Percentiles rank a stretch among this genome's conserved stretches.
phyloP scores from a whole-genome alignment of 2,329 filamentous ascomycete species.

The Trichoderma koningii region DNA sequence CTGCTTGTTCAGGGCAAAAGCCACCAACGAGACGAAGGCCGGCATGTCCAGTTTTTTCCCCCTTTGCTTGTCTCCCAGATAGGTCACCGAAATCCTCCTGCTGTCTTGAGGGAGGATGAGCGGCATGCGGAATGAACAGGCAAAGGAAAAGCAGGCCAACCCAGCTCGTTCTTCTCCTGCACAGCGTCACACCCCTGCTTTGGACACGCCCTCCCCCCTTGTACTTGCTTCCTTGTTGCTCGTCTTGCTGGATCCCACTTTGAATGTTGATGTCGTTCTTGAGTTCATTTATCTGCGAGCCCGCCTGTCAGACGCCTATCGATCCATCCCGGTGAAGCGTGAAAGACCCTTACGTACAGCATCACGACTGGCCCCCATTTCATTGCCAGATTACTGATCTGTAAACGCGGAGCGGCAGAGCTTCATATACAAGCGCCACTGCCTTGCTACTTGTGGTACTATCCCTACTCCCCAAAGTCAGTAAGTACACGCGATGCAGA shows the following conservation, averaged over 20 bases:
- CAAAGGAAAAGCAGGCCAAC: background rate
- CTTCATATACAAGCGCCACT: background rate
- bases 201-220: conserved; percentile 5
- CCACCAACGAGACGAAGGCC: background rate
- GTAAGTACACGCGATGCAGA: too few species aligned
- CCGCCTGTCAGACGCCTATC: conserved; percentile 23
- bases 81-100: conserved; percentile 6
- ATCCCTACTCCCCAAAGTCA: too few species aligned
- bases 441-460: background rate
- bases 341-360: background rate
- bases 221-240: background rate
- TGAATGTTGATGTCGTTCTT: background rate
- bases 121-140: background rate
- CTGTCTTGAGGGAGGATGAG: background rate
- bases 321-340: conserved; percentile 17
- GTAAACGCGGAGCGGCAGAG: background rate
- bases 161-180: background rate
- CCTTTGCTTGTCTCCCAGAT: background rate
- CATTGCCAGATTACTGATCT: background rate
- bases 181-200: conserved; percentile 13
- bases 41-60: background rate
- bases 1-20: background rate
- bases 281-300: conserved; percentile 7
- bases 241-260: background rate
- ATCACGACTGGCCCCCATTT: background rate